A percentile compares a stretch with the other conserved stretches of the same genome.
Conservation (phyloP, 441 rosid genomes). For the Adansonia grandidieri region DNA sequence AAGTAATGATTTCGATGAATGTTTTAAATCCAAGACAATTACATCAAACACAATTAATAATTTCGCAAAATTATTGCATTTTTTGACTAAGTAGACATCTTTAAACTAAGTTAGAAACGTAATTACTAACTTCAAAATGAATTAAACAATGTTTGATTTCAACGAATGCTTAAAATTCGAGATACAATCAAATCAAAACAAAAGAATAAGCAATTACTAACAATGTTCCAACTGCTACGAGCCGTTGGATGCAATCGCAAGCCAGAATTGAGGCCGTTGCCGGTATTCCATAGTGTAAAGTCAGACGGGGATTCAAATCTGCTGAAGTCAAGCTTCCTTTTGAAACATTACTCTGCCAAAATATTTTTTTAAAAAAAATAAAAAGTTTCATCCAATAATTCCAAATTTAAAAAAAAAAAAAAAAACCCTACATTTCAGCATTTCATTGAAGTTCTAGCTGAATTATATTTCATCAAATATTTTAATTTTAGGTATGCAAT, state of each 20-base stretch:
- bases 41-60: background rate
- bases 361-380: background rate
- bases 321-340: conserved; percentile 40
- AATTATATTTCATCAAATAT: background rate
- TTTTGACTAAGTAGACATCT: background rate
- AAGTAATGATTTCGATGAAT: background rate
- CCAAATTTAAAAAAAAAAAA: too few species aligned
- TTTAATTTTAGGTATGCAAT: background rate
- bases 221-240: conserved; percentile 72
- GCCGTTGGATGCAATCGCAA: conserved; percentile 61
- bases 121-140: background rate
- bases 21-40: background rate
- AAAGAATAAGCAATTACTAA: conserved; percentile 40
- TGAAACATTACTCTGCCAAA: conserved; percentile 17
- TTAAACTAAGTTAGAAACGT: background rate
- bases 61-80: background rate
- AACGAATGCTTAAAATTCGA: conserved; percentile 1
- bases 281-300: conserved; percentile 69
- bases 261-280: conserved; percentile 65
- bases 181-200: background rate
- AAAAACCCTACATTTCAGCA: background rate
- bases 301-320: conserved; percentile 52
- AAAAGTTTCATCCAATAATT: background rate
- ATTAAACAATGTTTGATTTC: background rate
- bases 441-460: conserved; percentile 8